A percentile compares a stretch with the other conserved stretches of the same genome.
phyloP scores from a whole-genome alignment of 2,329 filamentous ascomycete species.

The Cytospora piceicola region DNA sequence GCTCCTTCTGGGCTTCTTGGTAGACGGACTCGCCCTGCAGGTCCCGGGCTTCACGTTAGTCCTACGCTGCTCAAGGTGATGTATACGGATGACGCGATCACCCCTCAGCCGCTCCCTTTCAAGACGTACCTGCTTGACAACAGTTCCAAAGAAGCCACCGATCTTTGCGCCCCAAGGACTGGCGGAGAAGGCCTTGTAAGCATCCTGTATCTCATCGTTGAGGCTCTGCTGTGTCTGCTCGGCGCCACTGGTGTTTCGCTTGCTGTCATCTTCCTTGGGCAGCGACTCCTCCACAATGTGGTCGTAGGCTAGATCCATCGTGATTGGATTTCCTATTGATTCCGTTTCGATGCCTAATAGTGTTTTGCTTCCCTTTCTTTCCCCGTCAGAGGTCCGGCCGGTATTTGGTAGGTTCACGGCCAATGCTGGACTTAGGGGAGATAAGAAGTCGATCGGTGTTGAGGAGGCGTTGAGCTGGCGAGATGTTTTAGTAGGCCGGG shows the following conservation, averaged over 20 bases:
- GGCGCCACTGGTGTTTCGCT: conserved; percentile 45
- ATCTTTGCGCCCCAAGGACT: conserved; percentile 90
- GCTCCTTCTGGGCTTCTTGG: conserved; percentile 84
- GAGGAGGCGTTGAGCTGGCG: conserved; percentile 1
- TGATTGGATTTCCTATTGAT: conserved; percentile 15
- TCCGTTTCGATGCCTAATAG: not conserved
- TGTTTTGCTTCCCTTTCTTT: not conserved
- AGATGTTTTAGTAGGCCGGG: not conserved
- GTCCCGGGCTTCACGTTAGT: not conserved
- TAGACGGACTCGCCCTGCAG: conserved; percentile 77
- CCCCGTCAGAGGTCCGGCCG: conserved; percentile 6
- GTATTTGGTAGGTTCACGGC: not conserved
- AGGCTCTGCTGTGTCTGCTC: conserved; percentile 60
- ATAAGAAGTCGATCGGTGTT: not conserved
- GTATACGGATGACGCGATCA: not conserved
- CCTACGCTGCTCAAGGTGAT: not conserved
- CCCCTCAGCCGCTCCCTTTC: not conserved
- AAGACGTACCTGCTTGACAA: conserved; percentile 81
- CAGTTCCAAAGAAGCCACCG: conserved; percentile 85
- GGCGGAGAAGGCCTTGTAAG: conserved; percentile 88
- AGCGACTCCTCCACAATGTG: conserved; percentile 87
- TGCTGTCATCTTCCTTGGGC: conserved; percentile 58
- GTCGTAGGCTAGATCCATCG: conserved; percentile 97
- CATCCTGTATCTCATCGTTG: conserved; percentile 89
- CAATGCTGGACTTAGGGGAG: not conserved